A percentile compares a stretch with the other conserved stretches of the same genome.
Evolutionary conservation across 352 stramenopile species (phyloP).

Genomic region (Blastocystis sp.): DNA sequence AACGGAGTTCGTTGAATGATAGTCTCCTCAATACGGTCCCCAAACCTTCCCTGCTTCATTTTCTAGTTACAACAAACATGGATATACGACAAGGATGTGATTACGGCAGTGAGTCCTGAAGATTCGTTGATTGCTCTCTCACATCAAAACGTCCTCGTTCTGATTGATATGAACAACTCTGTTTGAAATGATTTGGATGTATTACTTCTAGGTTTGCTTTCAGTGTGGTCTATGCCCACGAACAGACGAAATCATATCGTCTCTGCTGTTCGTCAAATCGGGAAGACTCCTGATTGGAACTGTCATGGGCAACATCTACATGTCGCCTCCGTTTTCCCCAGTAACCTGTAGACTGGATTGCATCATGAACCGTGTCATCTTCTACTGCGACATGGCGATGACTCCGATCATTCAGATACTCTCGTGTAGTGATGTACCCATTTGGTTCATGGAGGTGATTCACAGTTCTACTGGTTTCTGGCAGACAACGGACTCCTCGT

Average conservation of each 20-base stretch:
- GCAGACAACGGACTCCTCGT: not conserved
- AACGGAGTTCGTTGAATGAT: not conserved
- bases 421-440: not conserved
- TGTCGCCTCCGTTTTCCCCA: too few species aligned
- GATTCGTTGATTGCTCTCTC: constrained; percentile 22
- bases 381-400: constrained; percentile 19
- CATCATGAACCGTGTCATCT: not conserved
- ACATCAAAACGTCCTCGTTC: constrained; percentile 1
- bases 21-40: not conserved
- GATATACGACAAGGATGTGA: constrained; percentile 17
- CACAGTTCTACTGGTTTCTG: constrained; percentile 24
- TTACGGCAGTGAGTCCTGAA: not conserved
- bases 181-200: not conserved
- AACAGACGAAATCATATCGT: constrained; percentile 29
- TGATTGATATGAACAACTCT: constrained; percentile 32
- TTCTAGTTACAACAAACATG: not conserved
- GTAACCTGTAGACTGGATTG: not conserved
- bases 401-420: constrained; percentile 6
- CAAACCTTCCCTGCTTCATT: not conserved
- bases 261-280: not conserved
- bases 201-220: constrained; percentile 50
- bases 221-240: constrained; percentile 16
- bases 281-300: not conserved
- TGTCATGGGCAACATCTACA: constrained; percentile 32
- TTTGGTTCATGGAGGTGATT: not conserved